phyloP scores from a whole-genome alignment of 345 rosid genomes.

The Citrus australasica region DNA sequence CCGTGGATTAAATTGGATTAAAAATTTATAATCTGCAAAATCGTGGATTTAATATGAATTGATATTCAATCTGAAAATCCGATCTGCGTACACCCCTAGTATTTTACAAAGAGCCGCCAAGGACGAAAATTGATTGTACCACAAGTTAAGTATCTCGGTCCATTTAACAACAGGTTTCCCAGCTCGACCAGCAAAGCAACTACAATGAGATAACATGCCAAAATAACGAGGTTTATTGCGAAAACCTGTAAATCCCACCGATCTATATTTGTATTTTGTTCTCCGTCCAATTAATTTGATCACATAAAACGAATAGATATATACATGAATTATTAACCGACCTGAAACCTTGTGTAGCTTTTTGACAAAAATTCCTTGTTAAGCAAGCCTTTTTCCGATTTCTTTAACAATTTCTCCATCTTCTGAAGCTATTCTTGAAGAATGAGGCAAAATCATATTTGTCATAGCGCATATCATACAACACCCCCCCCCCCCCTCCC shows the following conservation, averaged over 20 bases:
- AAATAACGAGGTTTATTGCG: slow-evolving; percentile 7
- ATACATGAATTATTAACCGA: slow-evolving; percentile 20
- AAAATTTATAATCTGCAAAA: too few species aligned
- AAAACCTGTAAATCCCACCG: background rate
- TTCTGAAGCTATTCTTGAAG: slow-evolving; percentile 36
- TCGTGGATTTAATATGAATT: too few species aligned
- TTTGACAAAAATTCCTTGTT: slow-evolving; percentile 48
- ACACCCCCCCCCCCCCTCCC: background rate
- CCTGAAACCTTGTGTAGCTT: slow-evolving; percentile 56
- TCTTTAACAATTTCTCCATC: slow-evolving; percentile 46
- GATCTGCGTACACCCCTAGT: rapidly evolving
- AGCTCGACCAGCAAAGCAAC: slow-evolving; percentile 61
- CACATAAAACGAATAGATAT: background rate
- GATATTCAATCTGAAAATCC: too few species aligned
- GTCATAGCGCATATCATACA: background rate
- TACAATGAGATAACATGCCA: slow-evolving; percentile 20
- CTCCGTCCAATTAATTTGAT: background rate
- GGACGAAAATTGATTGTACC: background rate
- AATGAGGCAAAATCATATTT: background rate
- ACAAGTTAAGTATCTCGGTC: slow-evolving; percentile 39
- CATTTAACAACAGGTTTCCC: slow-evolving; percentile 63
- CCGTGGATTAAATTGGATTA: too few species aligned
- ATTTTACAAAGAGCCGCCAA: too few species aligned
- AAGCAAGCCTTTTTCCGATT: slow-evolving; percentile 26
- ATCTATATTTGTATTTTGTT: background rate